These are phyloP conservation scores for Ammopiptanthus mongolicus DNA, from an alignment of 306 rosid species.

Conservation along the genomic window DNA sequence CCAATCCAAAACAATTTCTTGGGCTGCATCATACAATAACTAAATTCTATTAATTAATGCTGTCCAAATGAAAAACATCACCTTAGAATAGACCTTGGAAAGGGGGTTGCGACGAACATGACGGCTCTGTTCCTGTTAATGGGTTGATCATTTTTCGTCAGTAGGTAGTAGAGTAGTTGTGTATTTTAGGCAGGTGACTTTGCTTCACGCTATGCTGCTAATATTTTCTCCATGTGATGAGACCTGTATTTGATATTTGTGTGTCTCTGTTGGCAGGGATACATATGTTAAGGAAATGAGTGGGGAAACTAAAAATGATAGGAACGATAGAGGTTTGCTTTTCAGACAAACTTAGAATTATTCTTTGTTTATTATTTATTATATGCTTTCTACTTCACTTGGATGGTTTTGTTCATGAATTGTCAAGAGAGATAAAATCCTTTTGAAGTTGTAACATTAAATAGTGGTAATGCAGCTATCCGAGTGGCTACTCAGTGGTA, in stretches of 20 bases:
- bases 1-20: no score
- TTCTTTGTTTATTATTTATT: slow-evolving; percentile 1
- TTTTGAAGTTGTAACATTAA: slow-evolving; percentile 24
- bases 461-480: slow-evolving; percentile 60
- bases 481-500: slow-evolving; percentile 97
- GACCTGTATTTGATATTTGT: neutral
- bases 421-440: neutral
- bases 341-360: slow-evolving; percentile 7
- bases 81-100: no score
- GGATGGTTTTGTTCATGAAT: slow-evolving; percentile 4
- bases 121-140: neutral
- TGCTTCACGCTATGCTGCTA: neutral
- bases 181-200: neutral
- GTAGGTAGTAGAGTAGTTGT: neutral
- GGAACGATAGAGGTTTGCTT: slow-evolving; percentile 93
- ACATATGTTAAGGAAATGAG: slow-evolving; percentile 84
- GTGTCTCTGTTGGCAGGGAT: slow-evolving; percentile 48
- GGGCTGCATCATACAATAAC: no score
- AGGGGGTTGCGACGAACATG: neutral
- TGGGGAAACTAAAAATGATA: slow-evolving; percentile 88
- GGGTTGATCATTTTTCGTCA: neutral
- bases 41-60: no score
- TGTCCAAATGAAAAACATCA: no score
- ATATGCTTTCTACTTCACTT: neutral
- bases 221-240: neutral